These are phyloP conservation scores for Babesia ovata DNA, from an alignment of 169 alveolate species.

Conservation along the genomic window DNA sequence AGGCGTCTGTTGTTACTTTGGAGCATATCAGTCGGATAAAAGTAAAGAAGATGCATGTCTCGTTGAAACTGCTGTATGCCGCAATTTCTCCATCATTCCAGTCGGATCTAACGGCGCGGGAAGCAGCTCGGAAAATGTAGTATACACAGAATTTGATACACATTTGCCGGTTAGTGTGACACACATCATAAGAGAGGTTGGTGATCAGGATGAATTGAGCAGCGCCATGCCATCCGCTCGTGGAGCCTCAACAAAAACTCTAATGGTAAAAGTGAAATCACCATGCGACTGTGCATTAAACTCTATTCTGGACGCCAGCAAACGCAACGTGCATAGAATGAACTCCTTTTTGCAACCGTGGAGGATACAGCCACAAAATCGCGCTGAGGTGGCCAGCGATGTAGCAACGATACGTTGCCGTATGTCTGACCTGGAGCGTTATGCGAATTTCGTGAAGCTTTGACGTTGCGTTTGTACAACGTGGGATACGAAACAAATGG, in stretches of 20 bases:
- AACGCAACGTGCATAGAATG: neutral
- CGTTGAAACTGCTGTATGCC: neutral
- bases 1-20: neutral
- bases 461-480: neutral
- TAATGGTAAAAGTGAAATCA: too few relatives aligned
- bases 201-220: neutral
- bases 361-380: neutral
- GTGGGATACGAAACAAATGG: too few relatives aligned
- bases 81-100: neutral
- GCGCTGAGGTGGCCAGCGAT: neutral
- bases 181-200: slow-evolving; percentile 5
- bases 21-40: neutral
- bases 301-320: neutral
- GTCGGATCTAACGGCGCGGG: neutral
- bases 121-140: neutral
- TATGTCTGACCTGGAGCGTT: neutral
- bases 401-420: slow-evolving; percentile 1
- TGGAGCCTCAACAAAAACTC: too few relatives aligned
- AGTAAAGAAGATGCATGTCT: neutral
- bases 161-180: neutral
- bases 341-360: slow-evolving; percentile 16
- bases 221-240: neutral
- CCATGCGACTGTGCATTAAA: neutral
- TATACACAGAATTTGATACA: neutral
- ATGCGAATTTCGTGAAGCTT: neutral